phyloP scores from a whole-genome alignment of 176 grass and related monocot species.

The Themeda triandra region DNA sequence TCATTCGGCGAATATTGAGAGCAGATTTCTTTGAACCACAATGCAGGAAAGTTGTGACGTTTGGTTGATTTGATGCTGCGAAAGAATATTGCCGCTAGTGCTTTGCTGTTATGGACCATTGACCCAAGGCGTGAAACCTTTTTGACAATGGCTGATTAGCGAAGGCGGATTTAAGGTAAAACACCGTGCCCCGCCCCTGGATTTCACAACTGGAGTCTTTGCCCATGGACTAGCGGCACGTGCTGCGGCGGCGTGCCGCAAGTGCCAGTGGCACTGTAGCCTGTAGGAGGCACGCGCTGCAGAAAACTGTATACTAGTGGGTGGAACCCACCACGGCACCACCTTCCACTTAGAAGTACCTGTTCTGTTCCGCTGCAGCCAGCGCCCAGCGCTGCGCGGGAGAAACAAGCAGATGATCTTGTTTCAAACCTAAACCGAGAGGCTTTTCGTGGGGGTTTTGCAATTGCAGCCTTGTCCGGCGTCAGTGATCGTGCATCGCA shows the following conservation, averaged over 20 bases:
- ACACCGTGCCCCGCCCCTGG: slow-evolving; percentile 16
- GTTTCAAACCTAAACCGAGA: not conserved
- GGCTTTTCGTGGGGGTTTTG: not conserved
- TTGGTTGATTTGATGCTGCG: not conserved
- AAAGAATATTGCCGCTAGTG: not conserved
- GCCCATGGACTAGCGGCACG: not conserved
- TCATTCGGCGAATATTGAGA: no score
- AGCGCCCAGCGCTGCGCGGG: not conserved
- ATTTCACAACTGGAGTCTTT: not conserved
- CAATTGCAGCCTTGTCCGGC: not conserved
- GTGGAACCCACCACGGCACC: not conserved
- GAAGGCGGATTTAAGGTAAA: not conserved
- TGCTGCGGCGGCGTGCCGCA: not conserved
- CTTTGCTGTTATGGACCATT: no score
- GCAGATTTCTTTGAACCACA: not conserved
- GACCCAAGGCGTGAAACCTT: not conserved
- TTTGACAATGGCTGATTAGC: not conserved
- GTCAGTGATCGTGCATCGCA: not conserved
- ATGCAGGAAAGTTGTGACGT: not conserved
- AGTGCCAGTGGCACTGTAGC: not conserved
- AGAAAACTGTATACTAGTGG: not conserved
- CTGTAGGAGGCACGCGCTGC: not conserved
- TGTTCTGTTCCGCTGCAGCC: not conserved
- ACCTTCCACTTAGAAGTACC: no score
- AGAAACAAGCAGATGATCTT: not conserved